phyloP scores from a whole-genome alignment of 2,329 filamentous ascomycete species.

The Graphilbum fragrans region DNA sequence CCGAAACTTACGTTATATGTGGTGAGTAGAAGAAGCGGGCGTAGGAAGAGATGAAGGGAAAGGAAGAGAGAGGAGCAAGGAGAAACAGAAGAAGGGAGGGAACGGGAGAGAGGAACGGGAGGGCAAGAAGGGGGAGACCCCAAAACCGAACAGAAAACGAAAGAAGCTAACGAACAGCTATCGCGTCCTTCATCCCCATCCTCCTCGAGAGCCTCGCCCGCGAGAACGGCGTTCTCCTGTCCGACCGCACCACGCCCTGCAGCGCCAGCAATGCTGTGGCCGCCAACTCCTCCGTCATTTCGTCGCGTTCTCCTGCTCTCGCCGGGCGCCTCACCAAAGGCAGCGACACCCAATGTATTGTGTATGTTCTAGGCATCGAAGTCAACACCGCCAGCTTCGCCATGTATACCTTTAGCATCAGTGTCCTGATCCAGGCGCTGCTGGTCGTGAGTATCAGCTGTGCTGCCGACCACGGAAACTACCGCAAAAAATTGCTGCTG shows the following conservation, averaged over 20 bases:
- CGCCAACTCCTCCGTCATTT: neutral
- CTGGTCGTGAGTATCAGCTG: slow-evolving; percentile 94
- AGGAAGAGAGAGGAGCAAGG: neutral
- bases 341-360: slow-evolving; percentile 60
- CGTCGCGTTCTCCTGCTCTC: slow-evolving; percentile 1
- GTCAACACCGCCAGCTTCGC: slow-evolving; percentile 93
- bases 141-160: too few species aligned
- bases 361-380: slow-evolving; percentile 68
- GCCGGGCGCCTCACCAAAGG: slow-evolving; percentile 13
- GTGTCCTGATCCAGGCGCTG: slow-evolving; percentile 77
- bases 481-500: slow-evolving; percentile 78
- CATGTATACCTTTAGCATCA: slow-evolving; percentile 96
- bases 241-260: slow-evolving; percentile 66
- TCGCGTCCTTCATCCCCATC: slow-evolving; percentile 86
- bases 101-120: too few species aligned
- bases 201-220: slow-evolving; percentile 86
- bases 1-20: slow-evolving; percentile 93
- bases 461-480: slow-evolving; percentile 85
- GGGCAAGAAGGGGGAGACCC: too few species aligned
- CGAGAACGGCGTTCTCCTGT: slow-evolving; percentile 78
- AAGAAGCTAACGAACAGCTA: slow-evolving; percentile 5
- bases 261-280: slow-evolving; percentile 39
- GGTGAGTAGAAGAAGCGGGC: too few species aligned
- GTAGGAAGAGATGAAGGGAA: too few species aligned
- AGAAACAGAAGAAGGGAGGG: neutral